Evolutionary conservation across 2,329 filamentous ascomycete genomes (phyloP).

Genomic region (Ceratocystis variospora): DNA sequence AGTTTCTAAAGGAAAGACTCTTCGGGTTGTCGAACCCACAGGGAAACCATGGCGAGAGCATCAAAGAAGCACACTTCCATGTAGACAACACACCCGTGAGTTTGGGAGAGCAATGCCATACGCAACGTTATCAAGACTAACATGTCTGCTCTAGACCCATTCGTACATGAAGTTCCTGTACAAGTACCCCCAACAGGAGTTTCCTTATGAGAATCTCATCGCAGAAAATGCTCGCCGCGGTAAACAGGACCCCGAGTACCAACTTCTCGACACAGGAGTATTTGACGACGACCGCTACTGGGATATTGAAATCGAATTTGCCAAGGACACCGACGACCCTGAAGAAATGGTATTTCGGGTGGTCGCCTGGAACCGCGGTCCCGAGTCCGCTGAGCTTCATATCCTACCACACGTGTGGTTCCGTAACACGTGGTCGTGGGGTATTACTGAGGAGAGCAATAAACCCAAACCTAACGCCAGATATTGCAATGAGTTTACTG

Average conservation of each 20-base stretch:
- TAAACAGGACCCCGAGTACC: conserved; percentile 74
- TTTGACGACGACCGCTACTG: conserved; percentile 88
- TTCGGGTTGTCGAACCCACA: conserved; percentile 94
- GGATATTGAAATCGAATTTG: conserved; percentile 94
- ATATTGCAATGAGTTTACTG: conserved; percentile 34
- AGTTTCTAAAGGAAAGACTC: conserved; percentile 85
- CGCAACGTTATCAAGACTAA: neutral
- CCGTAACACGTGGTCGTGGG: conserved; percentile 95
- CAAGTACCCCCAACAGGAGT: conserved; percentile 85
- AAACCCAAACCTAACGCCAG: conserved; percentile 77
- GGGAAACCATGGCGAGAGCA: conserved; percentile 90
- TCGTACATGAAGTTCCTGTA: conserved; percentile 99
- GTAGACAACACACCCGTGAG: conserved; percentile 72
- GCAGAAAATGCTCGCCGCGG: conserved; percentile 67
- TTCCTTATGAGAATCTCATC: conserved; percentile 81
- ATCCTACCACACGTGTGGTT: conserved; percentile 95
- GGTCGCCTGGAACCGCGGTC: conserved; percentile 89
- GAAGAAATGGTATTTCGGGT: conserved; percentile 89
- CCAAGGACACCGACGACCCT: conserved; percentile 82
- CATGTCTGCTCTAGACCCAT: conserved; percentile 34
- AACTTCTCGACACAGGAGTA: conserved; percentile 74
- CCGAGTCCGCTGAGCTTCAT: conserved; percentile 78
- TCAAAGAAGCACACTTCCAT: conserved; percentile 96
- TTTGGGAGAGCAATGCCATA: neutral
- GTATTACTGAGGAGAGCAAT: conserved; percentile 56